Evolutionary conservation across 768 basidiomycete species (phyloP).

Genomic region (Ephemerocybe angulata): DNA sequence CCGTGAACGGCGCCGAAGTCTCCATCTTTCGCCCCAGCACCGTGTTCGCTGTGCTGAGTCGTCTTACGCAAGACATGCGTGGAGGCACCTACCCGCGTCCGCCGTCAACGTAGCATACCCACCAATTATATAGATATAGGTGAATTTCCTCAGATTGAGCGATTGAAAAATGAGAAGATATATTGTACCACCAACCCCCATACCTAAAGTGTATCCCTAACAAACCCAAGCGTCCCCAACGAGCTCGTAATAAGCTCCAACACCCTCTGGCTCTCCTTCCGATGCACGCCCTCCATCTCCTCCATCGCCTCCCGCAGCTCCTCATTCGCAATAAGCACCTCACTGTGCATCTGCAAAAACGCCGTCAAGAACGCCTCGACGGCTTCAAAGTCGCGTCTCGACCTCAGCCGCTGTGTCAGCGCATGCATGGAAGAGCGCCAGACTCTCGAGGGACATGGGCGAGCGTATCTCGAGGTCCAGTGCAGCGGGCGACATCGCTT

Average conservation of each 20-base stretch:
- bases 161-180: no score
- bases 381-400: constrained; percentile 91
- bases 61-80: no score
- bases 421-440: constrained; percentile 71
- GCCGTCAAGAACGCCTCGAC: constrained; percentile 85
- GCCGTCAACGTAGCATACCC: no score
- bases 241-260: constrained; percentile 71
- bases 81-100: no score
- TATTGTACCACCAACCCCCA: no score
- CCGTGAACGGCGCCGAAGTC: no score
- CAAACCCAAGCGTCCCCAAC: constrained; percentile 72
- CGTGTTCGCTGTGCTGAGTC: no score
- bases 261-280: constrained; percentile 73
- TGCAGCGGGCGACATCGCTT: constrained; percentile 85
- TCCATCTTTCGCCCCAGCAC: no score
- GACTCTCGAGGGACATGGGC: constrained; percentile 58
- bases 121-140: no score
- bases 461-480: constrained; percentile 89
- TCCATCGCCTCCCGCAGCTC: constrained; percentile 62
- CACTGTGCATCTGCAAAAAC: constrained; percentile 82
- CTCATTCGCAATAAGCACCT: constrained; percentile 65
- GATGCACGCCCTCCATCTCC: constrained; percentile 60
- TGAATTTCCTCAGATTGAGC: no score
- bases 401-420: constrained; percentile 65
- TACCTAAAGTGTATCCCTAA: constrained; percentile 46